Percentiles rank a stretch among this genome's conserved stretches.
These are phyloP conservation scores for Saccharomycopsis babjevae DNA, from an alignment of 805 yeast genomes.

Conservation along the genomic window DNA sequence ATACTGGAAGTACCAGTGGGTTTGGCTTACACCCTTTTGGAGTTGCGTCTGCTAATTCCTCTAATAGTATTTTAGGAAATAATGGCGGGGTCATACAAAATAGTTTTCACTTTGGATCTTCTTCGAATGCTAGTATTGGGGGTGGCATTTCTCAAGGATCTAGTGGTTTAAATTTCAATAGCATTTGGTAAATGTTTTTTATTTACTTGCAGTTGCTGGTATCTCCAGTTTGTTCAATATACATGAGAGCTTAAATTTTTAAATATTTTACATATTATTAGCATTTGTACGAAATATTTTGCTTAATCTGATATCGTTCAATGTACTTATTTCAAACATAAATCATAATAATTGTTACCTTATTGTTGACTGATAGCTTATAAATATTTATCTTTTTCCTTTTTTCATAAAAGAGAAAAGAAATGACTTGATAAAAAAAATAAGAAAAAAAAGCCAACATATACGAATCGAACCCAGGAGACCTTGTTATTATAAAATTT, in stretches of 20 bases:
- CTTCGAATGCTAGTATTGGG: neutral
- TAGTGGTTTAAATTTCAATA: neutral
- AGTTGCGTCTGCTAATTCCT: neutral
- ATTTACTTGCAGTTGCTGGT: too few species aligned
- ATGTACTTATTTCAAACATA: too few species aligned
- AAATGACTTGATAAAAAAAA: neutral
- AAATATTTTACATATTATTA: too few species aligned
- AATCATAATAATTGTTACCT: too few species aligned
- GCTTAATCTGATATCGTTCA: too few species aligned
- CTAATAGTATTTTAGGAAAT: neutral
- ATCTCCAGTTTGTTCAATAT: too few species aligned
- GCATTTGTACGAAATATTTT: too few species aligned
- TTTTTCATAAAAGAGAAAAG: neutral
- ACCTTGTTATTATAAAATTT: neutral
- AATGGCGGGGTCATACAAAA: neutral
- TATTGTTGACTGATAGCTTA: too few species aligned
- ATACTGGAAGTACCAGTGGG: neutral
- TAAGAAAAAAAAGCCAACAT: neutral
- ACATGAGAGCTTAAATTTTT: too few species aligned
- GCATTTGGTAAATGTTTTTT: neutral
- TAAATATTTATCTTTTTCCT: too few species aligned
- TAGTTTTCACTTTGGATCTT: neutral
- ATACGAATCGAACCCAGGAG: neutral
- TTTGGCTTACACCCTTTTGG: neutral
- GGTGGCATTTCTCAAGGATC: neutral